Base-by-base conservation (phyloP, 2,329 filamentous ascomycete genomes). In the Botrytis tulipae region DNA sequence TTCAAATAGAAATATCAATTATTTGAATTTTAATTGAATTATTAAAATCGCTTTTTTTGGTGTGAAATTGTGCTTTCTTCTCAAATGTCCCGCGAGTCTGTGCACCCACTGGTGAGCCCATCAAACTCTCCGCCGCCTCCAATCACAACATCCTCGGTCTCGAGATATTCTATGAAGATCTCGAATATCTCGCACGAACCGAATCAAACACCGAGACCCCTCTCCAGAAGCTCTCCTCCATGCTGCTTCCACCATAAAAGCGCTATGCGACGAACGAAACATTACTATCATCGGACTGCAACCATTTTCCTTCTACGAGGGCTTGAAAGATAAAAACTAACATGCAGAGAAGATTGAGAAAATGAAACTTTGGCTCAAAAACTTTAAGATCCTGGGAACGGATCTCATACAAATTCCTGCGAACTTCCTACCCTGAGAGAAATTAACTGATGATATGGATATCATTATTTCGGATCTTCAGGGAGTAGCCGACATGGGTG, bases 251-350 rank as follows among this genome's bases (percentile, higher is more conserved):
- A 82, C 86, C 62, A 86, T 92, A 73, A 84, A 84, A 42, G 79
- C 82, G 0, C 84, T 93, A 51, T 93, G 91, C 82, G 81, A 84
- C n/a, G 83, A 85, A 5, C 84, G 89, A 35, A 81, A 80, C 37
- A 84, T 93, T n/a, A 78, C 83, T 4, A 87, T 93, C 77, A 85
- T 93, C 76, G 91, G 22, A 75, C 85, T 95, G 0, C 92, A 94
- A 79, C 93, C 93, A 0, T 94, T 95, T 79, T 87, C 89, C 83
- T 89, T 93, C 82, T 94, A 92, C 81, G 93, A 94, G 76, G 93
- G 92, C 0, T 85, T 94, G 0, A 72, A 89, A 7, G 89, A 94
- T n/a, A 85, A 91, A 20, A 77, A 82, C 25, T 84, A 88, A 74
- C 91, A 93, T 79, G 81, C 82, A 3, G 81, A 84, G 29, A 84